phyloP scores from a whole-genome alignment of 2,329 filamentous ascomycete genomes.

The Stagonosporopsis chrysanthemi region DNA sequence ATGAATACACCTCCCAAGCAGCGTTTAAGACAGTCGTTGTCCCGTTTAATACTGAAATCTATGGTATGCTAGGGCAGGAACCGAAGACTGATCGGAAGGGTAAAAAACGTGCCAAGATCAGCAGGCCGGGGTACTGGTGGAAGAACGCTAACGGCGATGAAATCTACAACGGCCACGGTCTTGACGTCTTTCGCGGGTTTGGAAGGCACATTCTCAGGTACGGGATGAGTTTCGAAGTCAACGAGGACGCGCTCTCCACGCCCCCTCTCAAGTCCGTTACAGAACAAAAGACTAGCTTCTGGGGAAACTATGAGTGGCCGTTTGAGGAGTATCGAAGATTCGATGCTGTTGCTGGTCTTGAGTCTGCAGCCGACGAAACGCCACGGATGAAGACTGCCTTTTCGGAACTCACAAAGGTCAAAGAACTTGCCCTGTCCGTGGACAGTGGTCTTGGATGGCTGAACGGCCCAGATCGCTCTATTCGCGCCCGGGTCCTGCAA shows the following conservation, averaged over 20 bases:
- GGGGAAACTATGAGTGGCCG: constrained; percentile 72
- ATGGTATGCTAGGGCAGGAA: constrained; percentile 58
- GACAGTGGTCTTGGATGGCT: constrained; percentile 74
- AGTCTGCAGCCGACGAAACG: constrained; percentile 69
- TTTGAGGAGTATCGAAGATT: constrained; percentile 66
- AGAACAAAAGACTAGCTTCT: constrained; percentile 64
- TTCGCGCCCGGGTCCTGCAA: constrained; percentile 57
- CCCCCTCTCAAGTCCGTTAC: constrained; percentile 66
- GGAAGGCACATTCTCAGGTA: constrained; percentile 68
- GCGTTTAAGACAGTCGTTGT: constrained; percentile 71
- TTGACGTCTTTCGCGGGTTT: constrained; percentile 68
- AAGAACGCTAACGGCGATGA: constrained; percentile 54
- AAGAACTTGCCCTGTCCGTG: constrained; percentile 71
- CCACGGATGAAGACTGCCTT: constrained; percentile 68
- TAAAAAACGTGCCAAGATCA: constrained; percentile 42
- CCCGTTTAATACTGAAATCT: constrained; percentile 70
- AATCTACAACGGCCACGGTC: constrained; percentile 63
- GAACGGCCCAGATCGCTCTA: constrained; percentile 65
- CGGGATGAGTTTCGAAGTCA: constrained; percentile 73
- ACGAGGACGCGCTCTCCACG: constrained; percentile 58
- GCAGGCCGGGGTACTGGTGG: constrained; percentile 48
- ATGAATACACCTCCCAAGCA: constrained; percentile 63
- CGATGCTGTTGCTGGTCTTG: constrained; percentile 65
- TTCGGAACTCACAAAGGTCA: constrained; percentile 61
- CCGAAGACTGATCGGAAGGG: constrained; percentile 46